These are phyloP conservation scores for Clitopilus hobsonii DNA, from an alignment of 768 basidiomycete species.

Conservation along the genomic window DNA sequence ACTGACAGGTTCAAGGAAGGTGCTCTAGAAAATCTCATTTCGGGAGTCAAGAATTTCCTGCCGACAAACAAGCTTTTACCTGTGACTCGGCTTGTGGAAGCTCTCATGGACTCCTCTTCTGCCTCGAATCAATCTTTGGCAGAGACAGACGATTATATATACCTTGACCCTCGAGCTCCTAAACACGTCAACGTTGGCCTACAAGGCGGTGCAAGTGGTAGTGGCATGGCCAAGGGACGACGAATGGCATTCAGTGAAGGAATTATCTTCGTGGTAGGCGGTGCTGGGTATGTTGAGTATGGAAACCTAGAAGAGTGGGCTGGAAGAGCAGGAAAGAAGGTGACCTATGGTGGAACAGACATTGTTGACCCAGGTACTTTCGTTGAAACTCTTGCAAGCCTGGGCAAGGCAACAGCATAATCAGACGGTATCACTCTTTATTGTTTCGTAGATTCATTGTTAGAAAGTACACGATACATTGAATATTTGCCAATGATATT, in stretches of 20 bases:
- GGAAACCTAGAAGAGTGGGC: constrained; percentile 97
- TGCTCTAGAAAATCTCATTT: constrained; percentile 94
- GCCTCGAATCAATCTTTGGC: constrained; percentile 93
- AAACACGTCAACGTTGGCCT: constrained; percentile 47
- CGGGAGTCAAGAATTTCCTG: constrained; percentile 96
- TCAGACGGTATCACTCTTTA: not conserved
- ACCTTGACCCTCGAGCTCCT: constrained; percentile 87
- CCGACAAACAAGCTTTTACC: constrained; percentile 92
- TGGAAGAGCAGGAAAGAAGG: constrained; percentile 68
- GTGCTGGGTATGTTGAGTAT: constrained; percentile 96
- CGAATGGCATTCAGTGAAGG: constrained; percentile 84
- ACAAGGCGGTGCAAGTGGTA: constrained; percentile 50
- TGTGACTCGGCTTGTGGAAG: constrained; percentile 89
- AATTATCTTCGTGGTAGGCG: constrained; percentile 92
- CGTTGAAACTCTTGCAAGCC: constrained; percentile 59
- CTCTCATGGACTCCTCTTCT: constrained; percentile 94
- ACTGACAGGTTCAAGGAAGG: constrained; percentile 92
- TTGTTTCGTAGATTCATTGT: not conserved
- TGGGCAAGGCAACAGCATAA: constrained; percentile 43
- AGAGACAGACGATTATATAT: constrained; percentile 94
- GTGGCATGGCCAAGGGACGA: constrained; percentile 32
- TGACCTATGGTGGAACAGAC: constrained; percentile 96
- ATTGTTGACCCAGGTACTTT: constrained; percentile 89
- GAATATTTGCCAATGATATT: no score
- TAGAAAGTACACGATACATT: no score